A percentile compares a stretch with the other conserved stretches of the same genome.
These are phyloP conservation scores for Sugiyamaella chiloensis DNA, from an alignment of 805 yeast genomes.

Conservation along the genomic window DNA sequence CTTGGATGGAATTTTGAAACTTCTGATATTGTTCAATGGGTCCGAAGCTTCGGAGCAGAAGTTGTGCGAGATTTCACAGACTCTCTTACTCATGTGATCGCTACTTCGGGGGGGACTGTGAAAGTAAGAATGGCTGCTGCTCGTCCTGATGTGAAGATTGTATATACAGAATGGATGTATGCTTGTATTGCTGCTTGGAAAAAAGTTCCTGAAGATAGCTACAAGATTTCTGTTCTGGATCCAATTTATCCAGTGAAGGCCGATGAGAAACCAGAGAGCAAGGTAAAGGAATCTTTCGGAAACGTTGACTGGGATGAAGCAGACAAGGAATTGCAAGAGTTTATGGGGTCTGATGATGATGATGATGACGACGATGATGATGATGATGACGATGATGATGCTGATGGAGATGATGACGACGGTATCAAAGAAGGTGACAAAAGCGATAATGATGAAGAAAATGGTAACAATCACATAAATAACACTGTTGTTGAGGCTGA, in stretches of 20 bases:
- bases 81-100: constrained; percentile 83
- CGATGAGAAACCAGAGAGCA: constrained; percentile 36
- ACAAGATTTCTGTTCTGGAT: constrained; percentile 37
- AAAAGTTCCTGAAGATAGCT: constrained; percentile 60
- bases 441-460: constrained; percentile 20
- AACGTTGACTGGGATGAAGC: constrained; percentile 49
- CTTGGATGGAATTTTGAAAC: constrained; percentile 65
- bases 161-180: constrained; percentile 90
- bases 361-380: constrained; percentile 32
- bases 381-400: constrained; percentile 31
- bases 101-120: constrained; percentile 74
- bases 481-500: constrained; percentile 8
- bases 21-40: constrained; percentile 91
- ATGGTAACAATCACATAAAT: constrained; percentile 20
- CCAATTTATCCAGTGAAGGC: not conserved
- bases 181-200: constrained; percentile 80
- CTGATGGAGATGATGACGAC: constrained; percentile 30
- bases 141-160: constrained; percentile 63
- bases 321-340: constrained; percentile 54
- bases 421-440: constrained; percentile 22
- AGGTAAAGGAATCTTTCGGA: constrained; percentile 34
- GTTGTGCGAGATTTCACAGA: constrained; percentile 69
- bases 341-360: constrained; percentile 33
- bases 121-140: constrained; percentile 78
- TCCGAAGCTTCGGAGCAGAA: constrained; percentile 83